Percentiles rank a stretch among this genome's conserved stretches.
These are phyloP conservation scores for Chlamydomonas sphaeroides DNA, from an alignment of 139 green algal genomes.

Conservation along the genomic window DNA sequence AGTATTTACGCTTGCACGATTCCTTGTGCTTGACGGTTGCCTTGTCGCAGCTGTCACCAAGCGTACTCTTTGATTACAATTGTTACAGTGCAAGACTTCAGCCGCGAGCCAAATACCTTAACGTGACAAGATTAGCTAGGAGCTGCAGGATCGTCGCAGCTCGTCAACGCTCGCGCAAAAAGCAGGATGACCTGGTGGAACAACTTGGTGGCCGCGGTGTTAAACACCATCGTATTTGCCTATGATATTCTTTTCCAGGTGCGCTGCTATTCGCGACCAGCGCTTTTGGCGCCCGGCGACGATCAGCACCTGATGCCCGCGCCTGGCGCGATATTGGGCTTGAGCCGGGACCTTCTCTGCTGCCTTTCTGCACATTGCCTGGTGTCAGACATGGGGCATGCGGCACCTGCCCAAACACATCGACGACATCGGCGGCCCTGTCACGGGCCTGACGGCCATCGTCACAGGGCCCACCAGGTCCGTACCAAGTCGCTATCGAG, in stretches of 20 bases:
- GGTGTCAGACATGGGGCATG: slow-evolving; percentile 58
- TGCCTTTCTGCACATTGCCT: too few species aligned
- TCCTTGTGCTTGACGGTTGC: too few species aligned
- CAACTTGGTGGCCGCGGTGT: neutral
- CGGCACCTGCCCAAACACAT: slow-evolving; percentile 58
- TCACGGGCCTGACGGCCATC: slow-evolving; percentile 67
- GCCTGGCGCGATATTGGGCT: neutral
- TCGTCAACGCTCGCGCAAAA: neutral
- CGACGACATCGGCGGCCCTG: slow-evolving; percentile 61
- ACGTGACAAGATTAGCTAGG: too few species aligned
- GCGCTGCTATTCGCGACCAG: neutral
- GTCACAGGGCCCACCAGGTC: slow-evolving; percentile 85
- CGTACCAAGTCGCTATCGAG: too few species aligned
- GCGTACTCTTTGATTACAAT: too few species aligned
- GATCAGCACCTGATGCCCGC: neutral
- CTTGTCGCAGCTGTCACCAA: too few species aligned
- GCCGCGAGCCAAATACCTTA: too few species aligned
- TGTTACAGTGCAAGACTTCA: too few species aligned
- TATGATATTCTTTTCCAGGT: slow-evolving; percentile 39
- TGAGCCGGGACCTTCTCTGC: neutral
- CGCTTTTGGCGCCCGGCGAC: too few species aligned
- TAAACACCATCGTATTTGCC: neutral
- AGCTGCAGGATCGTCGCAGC: too few species aligned
- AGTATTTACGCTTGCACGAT: too few species aligned
- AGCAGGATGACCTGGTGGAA: neutral